Base-by-base conservation (phyloP, 2,329 filamentous ascomycete genomes). In the Drechmeria coniospora region DNA sequence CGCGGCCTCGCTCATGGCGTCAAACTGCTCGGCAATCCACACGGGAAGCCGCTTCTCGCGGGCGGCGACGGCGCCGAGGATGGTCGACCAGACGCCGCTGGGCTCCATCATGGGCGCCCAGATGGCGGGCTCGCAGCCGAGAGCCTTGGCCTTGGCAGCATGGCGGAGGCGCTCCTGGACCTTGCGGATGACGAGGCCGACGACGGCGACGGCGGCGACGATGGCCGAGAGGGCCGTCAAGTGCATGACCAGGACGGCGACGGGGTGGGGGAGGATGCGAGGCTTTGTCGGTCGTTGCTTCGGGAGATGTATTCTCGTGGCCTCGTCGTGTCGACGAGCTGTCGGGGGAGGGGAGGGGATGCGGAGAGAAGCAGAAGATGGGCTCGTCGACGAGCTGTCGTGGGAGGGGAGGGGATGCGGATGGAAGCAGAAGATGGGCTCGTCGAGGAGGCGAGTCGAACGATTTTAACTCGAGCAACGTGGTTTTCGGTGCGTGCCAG, bases 101-200 rank as follows among this genome's bases (percentile, higher is more conserved):
- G 29, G 32, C 4, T 44, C 41, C n/a, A 15, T 15, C 10, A 20
- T 29, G 21, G 24, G 24, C 23, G 31, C 32, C 14, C 19, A 13
- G 6, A 32, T 16, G 1, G 37, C 19, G 5, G 32, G 26, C 15
- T 37, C 27, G 29, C 41, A 44, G 31, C 38, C 40, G 11, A 42
- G 33, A 10, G 34, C 22, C 16, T 28, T 31, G 6, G 37, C 34
- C 6, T 25, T 15, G 12, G 31, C 27, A 14, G 31, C 29, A 17
- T 38, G 32, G 12, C 30, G 27, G 12, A 27, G 13, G 14, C 12
- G 23, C 11, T 23, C 30, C 23, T 17, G 26, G 12, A 38, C 32
- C 6, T 21, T 23, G 19, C 28, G 29, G 21, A 34, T 14, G 24
- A 37, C n/a, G 21, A 34, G 29, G 23, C 26, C 29, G 19, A 36